These are phyloP conservation scores for Ceratocystis smalleyi DNA, from an alignment of 2,329 filamentous ascomycete species.

Conservation along the genomic window DNA sequence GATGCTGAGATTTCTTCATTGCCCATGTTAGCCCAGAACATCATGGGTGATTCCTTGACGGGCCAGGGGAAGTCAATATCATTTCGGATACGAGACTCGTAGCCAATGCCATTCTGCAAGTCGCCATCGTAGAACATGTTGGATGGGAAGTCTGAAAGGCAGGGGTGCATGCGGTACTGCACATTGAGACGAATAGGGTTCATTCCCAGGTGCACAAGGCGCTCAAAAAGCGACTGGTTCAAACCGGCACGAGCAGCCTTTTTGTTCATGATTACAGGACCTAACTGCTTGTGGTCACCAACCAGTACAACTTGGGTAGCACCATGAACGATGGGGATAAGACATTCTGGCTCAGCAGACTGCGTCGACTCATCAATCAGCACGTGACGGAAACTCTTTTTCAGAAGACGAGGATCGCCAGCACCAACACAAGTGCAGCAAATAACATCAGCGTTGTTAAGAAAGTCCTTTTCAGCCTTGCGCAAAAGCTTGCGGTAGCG, in stretches of 20 bases:
- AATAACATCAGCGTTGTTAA: constrained; percentile 90
- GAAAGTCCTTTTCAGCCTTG: constrained; percentile 83
- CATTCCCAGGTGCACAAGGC: constrained; percentile 79
- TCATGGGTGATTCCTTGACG: constrained; percentile 87
- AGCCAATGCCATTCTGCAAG: constrained; percentile 88
- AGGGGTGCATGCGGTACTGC: constrained; percentile 98
- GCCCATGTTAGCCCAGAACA: constrained; percentile 98
- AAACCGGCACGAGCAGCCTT: constrained; percentile 95
- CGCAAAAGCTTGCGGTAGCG: constrained; percentile 94
- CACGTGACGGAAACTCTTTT: constrained; percentile 97
- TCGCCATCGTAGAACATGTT: constrained; percentile 99
- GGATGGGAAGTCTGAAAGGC: constrained; percentile 88
- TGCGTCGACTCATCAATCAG: constrained; percentile 97
- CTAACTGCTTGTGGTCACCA: constrained; percentile 93
- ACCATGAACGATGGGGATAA: constrained; percentile 92
- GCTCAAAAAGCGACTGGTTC: constrained; percentile 97
- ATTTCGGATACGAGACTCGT: constrained; percentile 69
- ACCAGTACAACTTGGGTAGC: constrained; percentile 99
- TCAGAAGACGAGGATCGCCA: constrained; percentile 83
- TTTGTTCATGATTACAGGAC: constrained; percentile 99
- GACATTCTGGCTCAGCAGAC: constrained; percentile 93
- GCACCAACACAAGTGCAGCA: constrained; percentile 98
- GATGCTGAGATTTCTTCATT: constrained; percentile 97
- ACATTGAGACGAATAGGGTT: constrained; percentile 87
- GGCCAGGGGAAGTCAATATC: constrained; percentile 99